Evolutionary conservation across 306 rosid species (phyloP), one percentile per base, ranked within the genome.

Genomic region (Glycine soja): DNA sequence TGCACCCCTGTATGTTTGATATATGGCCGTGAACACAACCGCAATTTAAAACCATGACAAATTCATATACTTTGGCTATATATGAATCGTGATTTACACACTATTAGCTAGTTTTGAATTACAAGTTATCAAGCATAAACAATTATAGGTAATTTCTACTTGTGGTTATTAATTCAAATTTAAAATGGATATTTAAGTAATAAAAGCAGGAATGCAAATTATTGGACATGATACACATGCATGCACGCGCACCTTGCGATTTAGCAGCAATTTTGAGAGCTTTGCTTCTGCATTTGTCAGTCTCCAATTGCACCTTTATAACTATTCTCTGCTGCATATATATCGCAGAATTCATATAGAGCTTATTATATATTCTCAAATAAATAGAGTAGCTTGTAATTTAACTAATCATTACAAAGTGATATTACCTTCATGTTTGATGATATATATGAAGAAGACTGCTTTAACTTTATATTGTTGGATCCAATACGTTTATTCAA

Each of bases 201-300:
- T 38, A 38, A 38, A 38, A 4, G 43, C 6, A 4, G 36, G 36
- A 57, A 57, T 18, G 34, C 38, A 58, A 58, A 58, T 58, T 57
- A 54, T 54, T 54, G 12, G 15, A 57, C 4, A 19, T 58, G 36
- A 58, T 0, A 56, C 5, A 7, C 11, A 16, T 19, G 43, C 38
- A 57, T 2, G 6, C 11, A 16, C 10, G 45, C 10, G 45, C 1
- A 75, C 79, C 79, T 43, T 18, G 45, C 10, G 9, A 7, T 14
- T 3, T 13, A 12, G 70, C 79, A 42, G 70, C 79, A 45, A 59
- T 59, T 75, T 43, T 3, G 16, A 75, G 0, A 10, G 79, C 79
- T 11, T 43, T 59, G 4, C 70, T 75, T 58, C 70, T 75, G 79
- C 58, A 3, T 59, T 24, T 59, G 1, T 75, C 70, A 43, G 46